phyloP scores from a whole-genome alignment of 2,329 filamentous ascomycete genomes.

The Macroventuria anomochaeta region DNA sequence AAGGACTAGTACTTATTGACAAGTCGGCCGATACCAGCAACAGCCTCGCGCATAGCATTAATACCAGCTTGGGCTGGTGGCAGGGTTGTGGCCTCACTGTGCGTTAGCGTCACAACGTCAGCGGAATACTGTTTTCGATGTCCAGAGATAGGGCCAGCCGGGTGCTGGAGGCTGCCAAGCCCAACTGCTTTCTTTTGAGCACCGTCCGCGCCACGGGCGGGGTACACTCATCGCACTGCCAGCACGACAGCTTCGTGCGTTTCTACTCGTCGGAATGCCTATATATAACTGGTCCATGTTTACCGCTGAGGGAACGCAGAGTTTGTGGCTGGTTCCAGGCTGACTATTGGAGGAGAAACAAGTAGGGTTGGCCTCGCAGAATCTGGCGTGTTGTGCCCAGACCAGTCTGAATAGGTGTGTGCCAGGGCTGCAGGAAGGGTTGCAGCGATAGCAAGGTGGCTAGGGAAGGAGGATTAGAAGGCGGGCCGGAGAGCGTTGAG shows the following conservation, averaged over 20 bases:
- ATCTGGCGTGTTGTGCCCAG: conserved; percentile 15
- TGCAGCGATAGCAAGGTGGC: conserved; percentile 17
- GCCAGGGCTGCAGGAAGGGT: conserved; percentile 15
- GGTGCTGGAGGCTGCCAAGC: conserved; percentile 9
- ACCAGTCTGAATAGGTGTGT: conserved; percentile 7
- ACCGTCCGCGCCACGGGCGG: conserved; percentile 34
- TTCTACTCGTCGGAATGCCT: conserved; percentile 20
- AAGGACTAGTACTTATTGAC: conserved; percentile 22
- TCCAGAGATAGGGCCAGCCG: conserved; percentile 4
- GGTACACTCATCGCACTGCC: conserved; percentile 17
- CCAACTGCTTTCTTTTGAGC: conserved; percentile 29
- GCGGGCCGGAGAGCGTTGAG: conserved; percentile 9
- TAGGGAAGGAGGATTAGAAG: conserved; percentile 16
- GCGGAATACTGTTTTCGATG: neutral
- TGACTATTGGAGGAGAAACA: conserved; percentile 34
- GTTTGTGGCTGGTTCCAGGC: conserved; percentile 13
- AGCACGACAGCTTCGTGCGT: conserved; percentile 9
- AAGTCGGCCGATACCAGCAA: conserved; percentile 18
- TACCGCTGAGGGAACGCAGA: conserved; percentile 29
- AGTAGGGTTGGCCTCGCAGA: conserved; percentile 11
- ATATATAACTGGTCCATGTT: conserved; percentile 24
- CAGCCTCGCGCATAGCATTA: conserved; percentile 1
- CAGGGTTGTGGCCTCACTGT: conserved; percentile 15
- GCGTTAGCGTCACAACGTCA: conserved; percentile 2
- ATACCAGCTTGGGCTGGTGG: conserved; percentile 24